Percentiles rank a stretch among this genome's conserved stretches.
Evolutionary conservation across 2,329 filamentous ascomycete species (phyloP).

Genomic region (Elsinoe fawcettii): DNA sequence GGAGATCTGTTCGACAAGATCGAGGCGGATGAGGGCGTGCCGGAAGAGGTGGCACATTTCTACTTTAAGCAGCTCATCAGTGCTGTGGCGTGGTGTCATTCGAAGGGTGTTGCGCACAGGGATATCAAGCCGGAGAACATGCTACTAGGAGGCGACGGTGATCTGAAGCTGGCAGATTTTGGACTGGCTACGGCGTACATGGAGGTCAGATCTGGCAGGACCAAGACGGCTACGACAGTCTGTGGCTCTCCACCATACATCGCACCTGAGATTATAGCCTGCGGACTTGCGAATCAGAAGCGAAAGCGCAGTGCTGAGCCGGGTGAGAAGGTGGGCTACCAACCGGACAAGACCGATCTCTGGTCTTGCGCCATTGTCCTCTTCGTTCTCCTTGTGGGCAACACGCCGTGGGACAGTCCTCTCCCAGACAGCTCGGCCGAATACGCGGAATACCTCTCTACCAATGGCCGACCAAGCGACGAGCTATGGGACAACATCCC

Average conservation of each 20-base stretch:
- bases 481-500: conserved; percentile 79
- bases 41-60: conserved; percentile 87
- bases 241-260: conserved; percentile 97
- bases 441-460: conserved; percentile 77
- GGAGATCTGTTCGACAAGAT: conserved; percentile 99
- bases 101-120: conserved; percentile 87
- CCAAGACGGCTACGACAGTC: conserved; percentile 76
- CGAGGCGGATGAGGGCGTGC: conserved; percentile 92
- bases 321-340: conserved; percentile 52
- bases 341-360: conserved; percentile 76
- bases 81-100: conserved; percentile 91
- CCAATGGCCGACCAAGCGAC: conserved; percentile 69
- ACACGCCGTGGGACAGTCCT: conserved; percentile 96
- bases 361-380: conserved; percentile 99
- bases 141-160: conserved; percentile 72
- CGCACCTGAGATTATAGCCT: conserved; percentile 73
- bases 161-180: conserved; percentile 93
- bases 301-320: conserved; percentile 34
- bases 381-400: conserved; percentile 89
- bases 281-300: conserved; percentile 40
- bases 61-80: conserved; percentile 90
- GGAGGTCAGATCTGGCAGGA: conserved; percentile 63
- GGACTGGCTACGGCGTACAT: conserved; percentile 90
- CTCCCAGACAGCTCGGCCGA: conserved; percentile 72
- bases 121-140: conserved; percentile 79